Evolutionary conservation across 2,329 filamentous ascomycete genomes (phyloP), one percentile per base, ranked within the genome.

Genomic region (Cercospora beticola): DNA sequence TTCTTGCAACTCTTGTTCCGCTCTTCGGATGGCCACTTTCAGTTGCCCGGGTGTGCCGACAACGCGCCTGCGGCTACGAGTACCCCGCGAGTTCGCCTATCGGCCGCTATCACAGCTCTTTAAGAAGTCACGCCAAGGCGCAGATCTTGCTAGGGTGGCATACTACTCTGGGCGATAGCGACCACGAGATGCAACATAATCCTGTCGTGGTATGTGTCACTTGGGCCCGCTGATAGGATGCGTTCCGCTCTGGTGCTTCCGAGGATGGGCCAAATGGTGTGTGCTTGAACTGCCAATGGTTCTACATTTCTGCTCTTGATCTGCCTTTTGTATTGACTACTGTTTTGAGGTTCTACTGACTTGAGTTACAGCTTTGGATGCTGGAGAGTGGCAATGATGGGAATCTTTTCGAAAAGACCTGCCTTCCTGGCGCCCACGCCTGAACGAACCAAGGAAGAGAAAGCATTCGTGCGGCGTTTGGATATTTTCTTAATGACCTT

Each of bases 401-500:
- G 65, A 49, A 64, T 71, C 21, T 71, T 72, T 62, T 43, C 59
- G 16, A 66, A 65, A 40, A 64, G 60, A 14, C 70, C 69, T 4
- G 68, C 72, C 33, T 66, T 72, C 36, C 65, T 70, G 62, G 67
- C 71, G 23, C 64, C 68, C 18, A 52, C 72, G 26, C 62, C 73
- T 59, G 71, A 73, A 58, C 70, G 73, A 43, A 73, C 72, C 9
- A 69, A 76, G 26, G 78, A 79, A 56, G 80, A 82, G 68, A 77
- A 75, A 67, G 76, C 75, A 7, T 74, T 82, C 16, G 79, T 82
- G 8, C 74, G 77, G 33, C 76, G 78, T 23, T 76, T 81, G 8
- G 80, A 82, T 65, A 73, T 78, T 9, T 80, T 80, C 67, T 72
- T 81, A 0, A 74, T 82, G 72, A 81, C 79, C 0, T 82, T 81